Percentiles rank a stretch among this genome's conserved stretches.
Conservation (phyloP, 2,329 filamentous ascomycete species). For the Metarhizium guizhouense region DNA sequence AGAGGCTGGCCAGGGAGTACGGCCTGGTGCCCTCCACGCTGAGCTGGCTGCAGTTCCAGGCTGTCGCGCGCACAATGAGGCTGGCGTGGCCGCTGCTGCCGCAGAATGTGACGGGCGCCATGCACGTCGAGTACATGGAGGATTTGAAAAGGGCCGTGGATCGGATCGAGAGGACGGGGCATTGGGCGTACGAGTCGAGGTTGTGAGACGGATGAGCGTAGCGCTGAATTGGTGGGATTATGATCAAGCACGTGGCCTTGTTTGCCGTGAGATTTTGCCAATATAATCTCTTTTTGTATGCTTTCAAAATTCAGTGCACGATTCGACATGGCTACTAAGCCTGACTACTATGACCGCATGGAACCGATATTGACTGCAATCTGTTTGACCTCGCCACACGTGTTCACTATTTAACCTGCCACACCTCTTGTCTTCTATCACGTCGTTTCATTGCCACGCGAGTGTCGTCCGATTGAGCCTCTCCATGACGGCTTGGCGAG, state of each 20-base stretch:
- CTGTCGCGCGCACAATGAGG: neutral
- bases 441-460: too few relatives aligned
- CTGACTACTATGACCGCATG: too few relatives aligned
- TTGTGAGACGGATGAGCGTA: neutral
- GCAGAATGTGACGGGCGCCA: slow-evolving; percentile 10
- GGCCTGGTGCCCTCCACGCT: slow-evolving; percentile 11
- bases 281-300: too few relatives aligned
- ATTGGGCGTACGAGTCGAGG: slow-evolving; percentile 2
- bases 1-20: slow-evolving; percentile 16
- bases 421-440: too few relatives aligned
- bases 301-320: too few relatives aligned
- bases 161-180: slow-evolving; percentile 12
- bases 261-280: neutral
- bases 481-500: too few relatives aligned
- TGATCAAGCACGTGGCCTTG: neutral
- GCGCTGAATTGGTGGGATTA: too few relatives aligned
- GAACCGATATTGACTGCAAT: too few relatives aligned
- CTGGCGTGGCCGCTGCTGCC: slow-evolving; percentile 10
- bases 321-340: too few relatives aligned
- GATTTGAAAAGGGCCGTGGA: slow-evolving; percentile 15
- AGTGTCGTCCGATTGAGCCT: too few relatives aligned
- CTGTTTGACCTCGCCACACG: too few relatives aligned
- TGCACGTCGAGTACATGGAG: slow-evolving; percentile 15
- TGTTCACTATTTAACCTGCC: too few relatives aligned
- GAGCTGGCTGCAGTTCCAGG: slow-evolving; percentile 14